Evolutionary conservation across 345 rosid genomes (phyloP).

Genomic region (Bruguiera sexangula): DNA sequence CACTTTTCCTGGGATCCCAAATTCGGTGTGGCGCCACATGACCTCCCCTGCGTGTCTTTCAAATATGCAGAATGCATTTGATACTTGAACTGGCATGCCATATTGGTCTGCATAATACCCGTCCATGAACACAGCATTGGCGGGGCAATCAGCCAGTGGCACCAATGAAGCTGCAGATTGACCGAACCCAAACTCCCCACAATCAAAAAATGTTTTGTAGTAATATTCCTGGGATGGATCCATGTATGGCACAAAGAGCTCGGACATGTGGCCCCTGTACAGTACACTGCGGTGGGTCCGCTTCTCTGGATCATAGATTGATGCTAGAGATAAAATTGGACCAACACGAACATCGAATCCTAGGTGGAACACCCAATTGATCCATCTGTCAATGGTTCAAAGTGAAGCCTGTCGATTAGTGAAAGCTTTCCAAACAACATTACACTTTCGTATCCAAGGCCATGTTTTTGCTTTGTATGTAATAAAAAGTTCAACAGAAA

Average conservation of each 20-base stretch:
- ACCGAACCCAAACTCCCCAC: conserved; percentile 53
- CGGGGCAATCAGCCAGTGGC: conserved; percentile 49
- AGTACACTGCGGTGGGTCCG: conserved; percentile 37
- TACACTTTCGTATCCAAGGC: too few relatives aligned
- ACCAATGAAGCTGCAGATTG: conserved; percentile 36
- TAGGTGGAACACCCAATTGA: conserved; percentile 54
- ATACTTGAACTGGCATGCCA: conserved; percentile 33
- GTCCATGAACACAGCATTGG: conserved; percentile 45
- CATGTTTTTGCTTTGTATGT: too few relatives aligned
- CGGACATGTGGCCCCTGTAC: conserved; percentile 50
- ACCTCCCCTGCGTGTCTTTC: conserved; percentile 53
- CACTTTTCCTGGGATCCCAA: conserved; percentile 19
- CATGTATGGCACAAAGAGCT: conserved; percentile 52
- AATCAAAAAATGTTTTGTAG: conserved; percentile 34
- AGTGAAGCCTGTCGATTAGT: too few relatives aligned
- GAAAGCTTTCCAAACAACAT: too few relatives aligned
- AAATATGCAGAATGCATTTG: conserved; percentile 46
- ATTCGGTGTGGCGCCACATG: conserved; percentile 47
- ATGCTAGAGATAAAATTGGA: conserved; percentile 43
- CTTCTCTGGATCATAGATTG: conserved; percentile 43
- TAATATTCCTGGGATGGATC: conserved; percentile 50
- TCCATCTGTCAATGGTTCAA: conserved; percentile 33
- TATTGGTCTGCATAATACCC: conserved; percentile 39
- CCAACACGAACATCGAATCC: conserved; percentile 51
- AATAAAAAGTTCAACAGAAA: too few relatives aligned